Evolutionary conservation across 139 green algal genomes (phyloP).

Genomic region (Auxenochlorella pyrenoidosa): DNA sequence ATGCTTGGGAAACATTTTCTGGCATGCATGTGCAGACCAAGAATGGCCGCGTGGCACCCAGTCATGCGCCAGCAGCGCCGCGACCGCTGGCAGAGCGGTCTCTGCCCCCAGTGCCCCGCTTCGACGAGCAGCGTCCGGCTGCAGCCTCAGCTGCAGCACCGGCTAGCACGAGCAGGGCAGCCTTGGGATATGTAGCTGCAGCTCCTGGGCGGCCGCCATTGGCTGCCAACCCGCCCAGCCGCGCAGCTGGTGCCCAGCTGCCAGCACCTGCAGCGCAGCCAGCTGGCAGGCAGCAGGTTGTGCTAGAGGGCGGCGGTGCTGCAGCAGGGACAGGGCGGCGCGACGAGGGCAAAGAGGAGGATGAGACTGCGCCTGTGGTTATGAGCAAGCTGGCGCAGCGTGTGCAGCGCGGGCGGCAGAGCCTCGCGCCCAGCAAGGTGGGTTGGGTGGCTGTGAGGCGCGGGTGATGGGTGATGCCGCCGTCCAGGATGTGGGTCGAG

Average conservation of each 20-base stretch:
- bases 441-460: not conserved
- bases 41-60: not conserved
- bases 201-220: not conserved
- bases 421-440: slow-evolving; percentile 48
- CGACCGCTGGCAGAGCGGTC: slow-evolving; percentile 12
- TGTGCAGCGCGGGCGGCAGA: slow-evolving; percentile 50
- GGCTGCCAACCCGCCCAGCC: not conserved
- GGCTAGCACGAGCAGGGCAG: not conserved
- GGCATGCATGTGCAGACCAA: slow-evolving; percentile 11
- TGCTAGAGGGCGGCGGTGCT: slow-evolving; percentile 8
- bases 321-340: not conserved
- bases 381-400: slow-evolving; percentile 47
- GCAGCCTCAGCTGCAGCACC: not conserved
- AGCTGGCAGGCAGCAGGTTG: slow-evolving; percentile 31
- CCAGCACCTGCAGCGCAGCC: not conserved
- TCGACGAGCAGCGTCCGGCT: slow-evolving; percentile 40
- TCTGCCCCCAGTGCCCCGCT: slow-evolving; percentile 34
- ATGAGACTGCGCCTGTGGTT: slow-evolving; percentile 50
- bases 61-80: not conserved
- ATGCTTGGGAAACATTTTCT: not conserved
- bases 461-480: no score
- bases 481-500: no score
- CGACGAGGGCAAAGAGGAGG: slow-evolving; percentile 25
- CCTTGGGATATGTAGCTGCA: not conserved
- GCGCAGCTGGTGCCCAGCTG: not conserved